phyloP scores from a whole-genome alignment of 2,329 filamentous ascomycete genomes.

The Fusarium torulosum region DNA sequence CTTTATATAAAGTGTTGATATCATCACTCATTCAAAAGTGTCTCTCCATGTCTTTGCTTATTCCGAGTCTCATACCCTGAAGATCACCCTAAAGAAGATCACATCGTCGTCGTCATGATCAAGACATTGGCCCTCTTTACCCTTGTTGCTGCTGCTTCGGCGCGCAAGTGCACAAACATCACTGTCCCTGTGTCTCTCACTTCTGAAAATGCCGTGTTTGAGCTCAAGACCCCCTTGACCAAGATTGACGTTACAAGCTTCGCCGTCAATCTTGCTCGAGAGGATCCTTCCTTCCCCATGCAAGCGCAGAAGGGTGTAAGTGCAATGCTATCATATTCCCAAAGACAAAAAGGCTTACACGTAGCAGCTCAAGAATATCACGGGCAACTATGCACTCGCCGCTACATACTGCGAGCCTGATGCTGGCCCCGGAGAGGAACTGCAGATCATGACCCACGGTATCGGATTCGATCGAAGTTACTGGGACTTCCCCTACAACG shows the following conservation, averaged over 20 bases:
- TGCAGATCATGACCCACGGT: conserved; percentile 59
- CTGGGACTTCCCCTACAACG: conserved; percentile 70
- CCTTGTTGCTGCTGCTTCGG: conserved; percentile 48
- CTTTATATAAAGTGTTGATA: conserved; percentile 33
- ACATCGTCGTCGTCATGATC: conserved; percentile 38
- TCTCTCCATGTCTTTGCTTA: conserved; percentile 12
- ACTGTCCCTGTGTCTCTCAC: conserved; percentile 68
- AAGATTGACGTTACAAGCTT: conserved; percentile 71
- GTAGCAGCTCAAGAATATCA: conserved; percentile 61
- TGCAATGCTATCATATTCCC: neutral
- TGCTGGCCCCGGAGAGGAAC: conserved; percentile 52
- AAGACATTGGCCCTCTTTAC: conserved; percentile 41
- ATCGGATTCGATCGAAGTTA: conserved; percentile 63
- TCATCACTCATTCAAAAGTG: conserved; percentile 12
- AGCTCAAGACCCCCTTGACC: conserved; percentile 59
- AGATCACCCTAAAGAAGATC: neutral
- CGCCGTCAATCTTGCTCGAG: conserved; percentile 61
- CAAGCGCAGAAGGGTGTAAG: conserved; percentile 59
- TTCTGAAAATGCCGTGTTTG: conserved; percentile 66
- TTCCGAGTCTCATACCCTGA: conserved; percentile 5
- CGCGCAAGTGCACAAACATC: conserved; percentile 61
- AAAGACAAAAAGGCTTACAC: conserved; percentile 6
- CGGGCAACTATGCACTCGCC: conserved; percentile 68
- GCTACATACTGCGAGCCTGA: conserved; percentile 72
- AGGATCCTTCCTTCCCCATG: conserved; percentile 62